Evolutionary conservation across 2,329 filamentous ascomycete species (phyloP), one percentile per base, ranked within the genome.

Genomic region (Calonectria pseudoturangicola): DNA sequence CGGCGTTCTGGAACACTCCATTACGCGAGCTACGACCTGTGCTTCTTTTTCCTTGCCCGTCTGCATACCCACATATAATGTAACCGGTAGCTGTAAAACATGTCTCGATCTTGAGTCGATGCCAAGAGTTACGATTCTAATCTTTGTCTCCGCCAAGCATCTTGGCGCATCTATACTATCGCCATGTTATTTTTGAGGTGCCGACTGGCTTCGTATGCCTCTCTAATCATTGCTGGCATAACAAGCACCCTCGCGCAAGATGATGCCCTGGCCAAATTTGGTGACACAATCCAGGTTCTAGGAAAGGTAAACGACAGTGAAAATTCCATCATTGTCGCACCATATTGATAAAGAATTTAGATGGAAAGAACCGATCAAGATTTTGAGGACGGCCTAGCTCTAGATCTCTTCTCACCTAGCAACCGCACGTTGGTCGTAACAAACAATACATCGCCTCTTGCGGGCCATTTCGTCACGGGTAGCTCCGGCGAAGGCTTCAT

Each of bases 381-480:
- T 27, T 58, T 58, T 27, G 54, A 25, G 5, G 54, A 58, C 5
- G 54, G 54, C 5, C 12, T 58, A 4, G 54, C 54, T 25, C 13
- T 58, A 33, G 54, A 58, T 41, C 54, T 58, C 16, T 58, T 58
- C 10, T 58, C 54, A 18, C 54, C 54, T 2, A 39, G 7, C 54
- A 58, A 58, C 21, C n/a, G 54, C n/a, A 36, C 54, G 8, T 41
- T 58, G 33, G 54, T 58, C 18, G 54, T 58, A n/a, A 58, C 54
- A 6, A 39, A 41, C 6, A 58, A 58, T 33, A 58, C 18, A 33
- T 58, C 54, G n/a, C 54, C 54, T 4, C 33, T 58, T n/a, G 10
- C 54, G 12, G 54, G 54, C 2, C 3, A 58, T 25, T 58, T 58
- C 33, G 54, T 58, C 33, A 58, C 54, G 25, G 54, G 54, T 8